These are phyloP conservation scores for Spizellomyces sp. DNA, from an alignment of 192 early-diverging fungal species.

Conservation along the genomic window DNA sequence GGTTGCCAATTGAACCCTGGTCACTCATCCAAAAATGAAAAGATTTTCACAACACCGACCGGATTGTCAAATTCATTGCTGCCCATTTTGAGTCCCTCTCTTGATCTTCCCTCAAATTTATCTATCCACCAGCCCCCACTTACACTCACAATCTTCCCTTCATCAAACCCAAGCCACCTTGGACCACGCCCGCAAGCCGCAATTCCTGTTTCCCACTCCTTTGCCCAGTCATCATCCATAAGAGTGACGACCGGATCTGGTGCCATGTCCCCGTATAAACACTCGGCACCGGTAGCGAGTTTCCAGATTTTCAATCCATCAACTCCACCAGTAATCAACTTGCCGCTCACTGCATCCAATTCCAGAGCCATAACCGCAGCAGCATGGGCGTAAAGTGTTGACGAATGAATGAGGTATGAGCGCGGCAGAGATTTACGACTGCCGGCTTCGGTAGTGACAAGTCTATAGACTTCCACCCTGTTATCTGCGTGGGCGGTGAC, in stretches of 20 bases:
- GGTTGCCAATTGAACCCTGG: too few relatives aligned
- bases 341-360: conserved; percentile 34
- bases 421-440: background rate
- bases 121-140: background rate
- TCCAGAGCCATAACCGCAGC: conserved; percentile 51
- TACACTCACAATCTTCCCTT: conserved; percentile 22
- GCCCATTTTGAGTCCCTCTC: background rate
- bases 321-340: conserved; percentile 45
- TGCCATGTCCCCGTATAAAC: background rate
- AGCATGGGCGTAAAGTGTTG: conserved; percentile 49
- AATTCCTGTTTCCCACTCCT: background rate
- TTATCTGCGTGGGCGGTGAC: conserved; percentile 53
- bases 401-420: conserved; percentile 29
- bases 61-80: background rate
- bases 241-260: conserved; percentile 2
- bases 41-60: conserved; percentile 18
- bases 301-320: conserved; percentile 56
- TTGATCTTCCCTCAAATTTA: background rate
- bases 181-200: background rate
- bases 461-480: conserved; percentile 46
- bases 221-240: background rate
- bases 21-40: conserved; percentile 19
- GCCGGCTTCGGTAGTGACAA: background rate
- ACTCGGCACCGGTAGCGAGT: background rate
- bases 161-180: conserved; percentile 28